Percentiles rank a stretch among this genome's conserved stretches.
These are phyloP conservation scores for Penicillium egyptiacum DNA, from an alignment of 495 filamentous ascomycete species.

Conservation along the genomic window DNA sequence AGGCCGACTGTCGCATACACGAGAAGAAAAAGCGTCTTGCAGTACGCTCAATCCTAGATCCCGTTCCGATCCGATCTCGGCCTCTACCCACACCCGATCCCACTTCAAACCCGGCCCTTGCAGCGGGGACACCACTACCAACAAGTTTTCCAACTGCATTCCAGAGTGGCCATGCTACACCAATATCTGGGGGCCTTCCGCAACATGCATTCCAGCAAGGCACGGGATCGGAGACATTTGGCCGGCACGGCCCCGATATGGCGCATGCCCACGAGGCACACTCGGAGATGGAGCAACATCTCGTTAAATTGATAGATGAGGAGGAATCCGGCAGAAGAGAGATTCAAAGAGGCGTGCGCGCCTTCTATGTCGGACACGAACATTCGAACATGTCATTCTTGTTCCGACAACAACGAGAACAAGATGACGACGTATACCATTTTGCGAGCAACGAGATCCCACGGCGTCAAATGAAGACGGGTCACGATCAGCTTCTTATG, in stretches of 20 bases:
- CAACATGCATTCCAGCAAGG: conserved; percentile 28
- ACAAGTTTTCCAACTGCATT: conserved; percentile 38
- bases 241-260: conserved; percentile 31
- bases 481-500: conserved; percentile 50
- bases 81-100: conserved; percentile 34
- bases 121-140: conserved; percentile 23
- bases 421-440: conserved; percentile 49
- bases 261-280: conserved; percentile 38
- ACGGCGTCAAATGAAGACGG: conserved; percentile 44
- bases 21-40: conserved; percentile 51
- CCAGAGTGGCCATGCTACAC: conserved; percentile 23
- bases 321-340: conserved; percentile 44
- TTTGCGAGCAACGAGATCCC: conserved; percentile 51
- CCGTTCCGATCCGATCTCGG: conserved; percentile 51
- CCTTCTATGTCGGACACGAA: conserved; percentile 52
- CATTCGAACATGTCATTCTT: conserved; percentile 55
- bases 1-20: conserved; percentile 49
- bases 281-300: conserved; percentile 43
- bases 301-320: conserved; percentile 49
- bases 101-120: conserved; percentile 25
- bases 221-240: conserved; percentile 27
- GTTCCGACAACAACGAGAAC: conserved; percentile 49
- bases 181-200: conserved; percentile 19
- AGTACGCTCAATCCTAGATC: conserved; percentile 48
- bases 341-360: conserved; percentile 48